Conservation (phyloP, 805 yeast species). For the Zygosaccharomyces lentus region DNA sequence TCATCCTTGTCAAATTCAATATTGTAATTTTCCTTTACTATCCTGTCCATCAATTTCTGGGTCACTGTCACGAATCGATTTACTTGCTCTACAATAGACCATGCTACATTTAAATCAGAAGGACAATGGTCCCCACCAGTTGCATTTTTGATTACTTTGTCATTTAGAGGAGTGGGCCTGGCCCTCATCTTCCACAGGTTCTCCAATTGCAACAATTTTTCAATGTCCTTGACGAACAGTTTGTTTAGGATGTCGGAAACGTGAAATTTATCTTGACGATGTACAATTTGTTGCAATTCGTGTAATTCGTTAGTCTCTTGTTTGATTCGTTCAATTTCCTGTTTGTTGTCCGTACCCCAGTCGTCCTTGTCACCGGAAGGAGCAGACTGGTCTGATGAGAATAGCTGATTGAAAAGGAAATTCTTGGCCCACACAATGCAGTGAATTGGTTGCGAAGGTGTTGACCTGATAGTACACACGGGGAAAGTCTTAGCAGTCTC, state of each 20-base stretch:
- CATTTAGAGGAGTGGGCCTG: slow-evolving; percentile 61
- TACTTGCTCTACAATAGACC: slow-evolving; percentile 64
- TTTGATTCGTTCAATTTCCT: slow-evolving; percentile 59
- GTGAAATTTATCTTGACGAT: slow-evolving; percentile 29
- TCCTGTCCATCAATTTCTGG: slow-evolving; percentile 47
- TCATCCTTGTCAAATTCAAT: slow-evolving; percentile 92
- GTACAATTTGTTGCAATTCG: slow-evolving; percentile 42
- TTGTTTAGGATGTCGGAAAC: slow-evolving; percentile 49
- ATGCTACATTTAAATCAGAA: slow-evolving; percentile 38
- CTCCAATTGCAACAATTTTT: slow-evolving; percentile 63
- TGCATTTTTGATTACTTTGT: slow-evolving; percentile 14
- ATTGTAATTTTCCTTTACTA: slow-evolving; percentile 32
- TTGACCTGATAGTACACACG: slow-evolving; percentile 93
- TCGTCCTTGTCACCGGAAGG: slow-evolving; percentile 34
- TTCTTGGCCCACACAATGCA: slow-evolving; percentile 98
- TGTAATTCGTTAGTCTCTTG: slow-evolving; percentile 64
- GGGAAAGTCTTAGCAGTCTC: slow-evolving; percentile 89
- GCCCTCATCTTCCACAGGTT: slow-evolving; percentile 72
- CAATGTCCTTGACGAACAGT: slow-evolving; percentile 71
- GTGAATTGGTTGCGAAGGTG: slow-evolving; percentile 94
- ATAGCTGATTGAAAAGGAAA: slow-evolving; percentile 76
- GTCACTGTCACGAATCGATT: slow-evolving; percentile 52
- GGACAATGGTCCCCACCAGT: slow-evolving; percentile 17
- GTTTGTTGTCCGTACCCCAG: slow-evolving; percentile 59
- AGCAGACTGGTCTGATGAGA: slow-evolving; percentile 46